Conservation (phyloP, 2,329 filamentous ascomycete genomes). For the Fusarium duplospermum region DNA sequence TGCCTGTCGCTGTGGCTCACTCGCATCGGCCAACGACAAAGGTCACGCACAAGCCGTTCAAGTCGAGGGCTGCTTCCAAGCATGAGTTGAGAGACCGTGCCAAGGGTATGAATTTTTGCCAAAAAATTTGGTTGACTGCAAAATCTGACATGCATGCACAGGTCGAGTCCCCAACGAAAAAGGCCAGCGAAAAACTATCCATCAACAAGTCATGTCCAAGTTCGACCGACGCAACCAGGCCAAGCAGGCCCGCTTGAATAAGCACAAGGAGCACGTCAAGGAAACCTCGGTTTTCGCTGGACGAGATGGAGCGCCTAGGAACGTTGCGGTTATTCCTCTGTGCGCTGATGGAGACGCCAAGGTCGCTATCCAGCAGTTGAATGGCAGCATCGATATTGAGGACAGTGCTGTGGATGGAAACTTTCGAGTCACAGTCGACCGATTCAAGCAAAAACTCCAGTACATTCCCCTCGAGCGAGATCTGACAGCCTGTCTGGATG, state of each 20-base stretch:
- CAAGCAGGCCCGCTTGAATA: conserved; percentile 86
- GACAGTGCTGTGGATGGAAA: conserved; percentile 69
- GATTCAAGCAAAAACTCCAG: conserved; percentile 95
- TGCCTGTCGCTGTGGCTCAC: conserved; percentile 79
- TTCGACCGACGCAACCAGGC: conserved; percentile 94
- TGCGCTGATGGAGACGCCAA: conserved; percentile 77
- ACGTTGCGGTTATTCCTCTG: conserved; percentile 89
- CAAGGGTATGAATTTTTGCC: conserved; percentile 72
- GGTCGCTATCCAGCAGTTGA: conserved; percentile 76
- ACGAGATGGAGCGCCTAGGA: conserved; percentile 84
- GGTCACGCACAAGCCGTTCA: conserved; percentile 87
- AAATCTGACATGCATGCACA: conserved; percentile 48
- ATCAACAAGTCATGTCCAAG: conserved; percentile 98
- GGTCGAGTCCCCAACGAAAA: conserved; percentile 83
- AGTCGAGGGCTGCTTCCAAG: conserved; percentile 91
- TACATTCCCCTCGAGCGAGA: conserved; percentile 83
- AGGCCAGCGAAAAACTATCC: conserved; percentile 84
- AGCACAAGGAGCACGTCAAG: conserved; percentile 84
- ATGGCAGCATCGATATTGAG: conserved; percentile 82
- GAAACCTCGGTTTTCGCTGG: conserved; percentile 87
- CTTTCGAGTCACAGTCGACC: conserved; percentile 78
- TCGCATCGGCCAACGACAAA: conserved; percentile 96
- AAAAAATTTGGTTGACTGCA: not conserved
- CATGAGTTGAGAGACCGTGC: conserved; percentile 83
- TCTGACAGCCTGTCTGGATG: conserved; percentile 82